Evolutionary conservation across 441 rosid genomes (phyloP).

Genomic region (Croton setiger): DNA sequence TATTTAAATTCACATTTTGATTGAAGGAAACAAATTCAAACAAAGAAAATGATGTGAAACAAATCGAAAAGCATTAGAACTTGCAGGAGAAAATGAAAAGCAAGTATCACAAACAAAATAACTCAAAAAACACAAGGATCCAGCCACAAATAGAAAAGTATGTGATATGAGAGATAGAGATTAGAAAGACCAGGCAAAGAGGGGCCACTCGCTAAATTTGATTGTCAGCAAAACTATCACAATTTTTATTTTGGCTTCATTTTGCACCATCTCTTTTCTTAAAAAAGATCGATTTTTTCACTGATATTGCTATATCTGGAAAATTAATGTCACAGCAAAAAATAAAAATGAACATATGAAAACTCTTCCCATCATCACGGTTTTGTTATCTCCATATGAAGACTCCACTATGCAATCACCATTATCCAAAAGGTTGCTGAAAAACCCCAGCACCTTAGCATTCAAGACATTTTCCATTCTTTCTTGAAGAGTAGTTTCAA

Average conservation of each 20-base stretch:
- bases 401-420: conserved; percentile 42
- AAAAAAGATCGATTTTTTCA: not conserved
- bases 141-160: not conserved
- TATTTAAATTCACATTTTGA: conserved; percentile 31
- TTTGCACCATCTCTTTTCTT: not conserved
- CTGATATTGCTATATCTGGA: not conserved
- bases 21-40: conserved; percentile 16
- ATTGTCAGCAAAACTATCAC: not conserved
- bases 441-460: conserved; percentile 42
- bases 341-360: not conserved
- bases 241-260: not conserved
- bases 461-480: conserved; percentile 23
- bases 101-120: not conserved
- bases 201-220: not conserved
- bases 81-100: conserved; percentile 7
- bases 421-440: conserved; percentile 50
- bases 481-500: conserved; percentile 21
- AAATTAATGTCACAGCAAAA: not conserved
- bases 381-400: conserved; percentile 29
- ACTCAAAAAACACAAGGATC: not conserved
- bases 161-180: not conserved
- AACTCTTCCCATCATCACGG: not conserved
- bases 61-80: conserved; percentile 12
- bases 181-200: not conserved
- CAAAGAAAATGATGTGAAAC: conserved; percentile 15